Evolutionary conservation across 108 stramenopile species (phyloP).

Genomic region (Pseudonitzschia pungens): DNA sequence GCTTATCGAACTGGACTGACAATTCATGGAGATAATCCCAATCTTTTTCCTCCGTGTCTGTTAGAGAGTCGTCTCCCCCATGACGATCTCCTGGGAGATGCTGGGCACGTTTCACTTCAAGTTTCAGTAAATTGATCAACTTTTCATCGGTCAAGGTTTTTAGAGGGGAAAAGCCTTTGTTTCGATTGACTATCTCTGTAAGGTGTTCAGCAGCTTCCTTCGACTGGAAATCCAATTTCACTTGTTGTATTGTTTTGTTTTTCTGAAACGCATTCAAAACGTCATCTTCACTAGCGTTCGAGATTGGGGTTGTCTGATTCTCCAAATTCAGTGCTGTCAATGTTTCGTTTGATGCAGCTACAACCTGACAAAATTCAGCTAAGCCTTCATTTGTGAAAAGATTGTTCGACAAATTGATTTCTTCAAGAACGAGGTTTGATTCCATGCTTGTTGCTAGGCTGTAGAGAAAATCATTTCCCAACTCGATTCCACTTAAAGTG

Average conservation of each 20-base stretch:
- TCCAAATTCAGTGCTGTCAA: constrained; percentile 21
- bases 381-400: constrained; percentile 42
- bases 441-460: constrained; percentile 32
- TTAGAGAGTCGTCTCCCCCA: constrained; percentile 15
- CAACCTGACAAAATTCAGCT: constrained; percentile 38
- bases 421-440: constrained; percentile 41
- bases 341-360: constrained; percentile 24
- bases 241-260: constrained; percentile 21
- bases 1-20: constrained; percentile 36
- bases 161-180: constrained; percentile 3
- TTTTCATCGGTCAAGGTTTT: constrained; percentile 18
- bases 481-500: constrained; percentile 32
- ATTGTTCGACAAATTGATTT: constrained; percentile 40
- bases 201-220: constrained; percentile 25
- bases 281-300: constrained; percentile 28
- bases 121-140: constrained; percentile 27
- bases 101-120: constrained; percentile 30
- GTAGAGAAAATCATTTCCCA: constrained; percentile 44
- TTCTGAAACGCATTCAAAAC: constrained; percentile 32
- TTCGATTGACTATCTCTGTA: constrained; percentile 18
- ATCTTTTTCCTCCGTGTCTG: constrained; percentile 29
- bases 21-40: constrained; percentile 38
- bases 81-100: constrained; percentile 25
- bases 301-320: constrained; percentile 40
- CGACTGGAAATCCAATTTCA: constrained; percentile 31